Evolutionary conservation across 2,329 filamentous ascomycete species (phyloP).

Genomic region (Fusarium sp.): DNA sequence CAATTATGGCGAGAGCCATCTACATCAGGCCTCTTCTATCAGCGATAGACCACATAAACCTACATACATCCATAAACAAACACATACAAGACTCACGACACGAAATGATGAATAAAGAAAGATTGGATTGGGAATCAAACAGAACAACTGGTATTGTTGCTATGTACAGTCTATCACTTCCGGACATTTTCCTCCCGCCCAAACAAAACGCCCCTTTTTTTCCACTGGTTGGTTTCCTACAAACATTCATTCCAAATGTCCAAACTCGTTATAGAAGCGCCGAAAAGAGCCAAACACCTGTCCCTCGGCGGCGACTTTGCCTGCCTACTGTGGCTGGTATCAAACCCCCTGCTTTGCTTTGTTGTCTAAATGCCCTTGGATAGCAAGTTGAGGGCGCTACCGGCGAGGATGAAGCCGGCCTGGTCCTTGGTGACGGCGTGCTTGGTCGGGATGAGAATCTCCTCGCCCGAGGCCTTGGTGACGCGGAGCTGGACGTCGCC

Average conservation of each 20-base stretch:
- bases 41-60: background rate
- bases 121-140: conserved; percentile 17
- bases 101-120: background rate
- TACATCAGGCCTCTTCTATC: background rate
- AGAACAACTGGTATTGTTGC: conserved; percentile 41
- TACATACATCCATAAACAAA: background rate
- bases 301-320: background rate
- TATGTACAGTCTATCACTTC: conserved; percentile 45
- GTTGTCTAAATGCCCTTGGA: conserved; percentile 64
- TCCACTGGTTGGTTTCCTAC: conserved; percentile 17
- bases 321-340: background rate
- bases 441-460: conserved; percentile 79
- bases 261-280: conserved; percentile 23
- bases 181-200: conserved; percentile 42
- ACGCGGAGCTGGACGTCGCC: conserved; percentile 80
- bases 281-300: conserved; percentile 3
- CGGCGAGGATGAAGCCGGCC: conserved; percentile 90
- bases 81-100: background rate
- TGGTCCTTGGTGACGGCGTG: conserved; percentile 93
- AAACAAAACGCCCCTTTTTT: conserved; percentile 42
- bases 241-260: conserved; percentile 15
- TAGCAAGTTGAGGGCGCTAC: conserved; percentile 91
- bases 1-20: background rate
- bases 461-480: conserved; percentile 72
- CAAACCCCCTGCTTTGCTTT: background rate